Evolutionary conservation across 257 asterid genomes (phyloP).

Genomic region (Solanum etuberosum): DNA sequence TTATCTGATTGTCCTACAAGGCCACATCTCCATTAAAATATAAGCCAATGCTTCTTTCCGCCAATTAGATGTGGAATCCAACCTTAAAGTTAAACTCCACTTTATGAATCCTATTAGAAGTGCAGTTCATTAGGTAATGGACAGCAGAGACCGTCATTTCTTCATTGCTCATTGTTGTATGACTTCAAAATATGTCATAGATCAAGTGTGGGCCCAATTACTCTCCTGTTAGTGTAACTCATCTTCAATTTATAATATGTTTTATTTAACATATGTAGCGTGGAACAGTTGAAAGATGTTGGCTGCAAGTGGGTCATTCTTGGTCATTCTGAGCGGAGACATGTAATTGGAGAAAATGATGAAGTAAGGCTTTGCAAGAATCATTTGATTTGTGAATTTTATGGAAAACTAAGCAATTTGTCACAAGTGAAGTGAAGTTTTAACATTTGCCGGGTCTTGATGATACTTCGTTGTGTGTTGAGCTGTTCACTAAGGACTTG

Average conservation of each 20-base stretch:
- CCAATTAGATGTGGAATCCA: background rate
- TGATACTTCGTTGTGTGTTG: background rate
- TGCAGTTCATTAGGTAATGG: background rate
- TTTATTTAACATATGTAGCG: slow-evolving; percentile 30
- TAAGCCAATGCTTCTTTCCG: background rate
- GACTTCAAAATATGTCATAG: background rate
- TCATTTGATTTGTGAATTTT: background rate
- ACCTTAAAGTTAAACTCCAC: background rate
- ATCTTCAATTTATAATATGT: background rate
- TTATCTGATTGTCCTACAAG: background rate
- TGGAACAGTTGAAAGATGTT: slow-evolving; percentile 81
- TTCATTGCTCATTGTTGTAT: background rate
- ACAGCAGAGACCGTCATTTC: background rate
- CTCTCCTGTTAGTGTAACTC: background rate
- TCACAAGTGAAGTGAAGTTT: background rate
- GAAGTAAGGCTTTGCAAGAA: slow-evolving; percentile 36
- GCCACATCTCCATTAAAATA: background rate
- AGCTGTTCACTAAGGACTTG: slow-evolving; percentile 8
- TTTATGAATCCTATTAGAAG: background rate
- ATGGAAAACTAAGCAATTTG: background rate
- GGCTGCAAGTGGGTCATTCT: slow-evolving; percentile 97
- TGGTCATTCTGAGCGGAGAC: slow-evolving; percentile 97
- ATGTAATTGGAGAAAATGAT: slow-evolving; percentile 80
- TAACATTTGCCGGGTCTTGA: background rate
- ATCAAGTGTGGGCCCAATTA: background rate